Evolutionary conservation across 2,329 filamentous ascomycete genomes (phyloP).

Genomic region (Lasiodiplodia theobromae): DNA sequence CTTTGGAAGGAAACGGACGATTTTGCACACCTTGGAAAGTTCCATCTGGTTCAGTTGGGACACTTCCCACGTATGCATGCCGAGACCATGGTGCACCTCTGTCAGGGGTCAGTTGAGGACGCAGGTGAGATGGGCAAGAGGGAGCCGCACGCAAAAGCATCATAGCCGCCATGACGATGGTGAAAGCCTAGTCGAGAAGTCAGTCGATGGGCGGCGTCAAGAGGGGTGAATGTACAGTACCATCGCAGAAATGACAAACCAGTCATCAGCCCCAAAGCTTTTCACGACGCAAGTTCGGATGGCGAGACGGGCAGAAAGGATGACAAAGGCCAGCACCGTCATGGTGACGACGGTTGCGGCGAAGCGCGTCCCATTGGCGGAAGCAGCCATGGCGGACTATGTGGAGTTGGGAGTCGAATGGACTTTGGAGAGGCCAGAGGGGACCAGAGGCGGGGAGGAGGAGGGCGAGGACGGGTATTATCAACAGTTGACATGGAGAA

Average conservation of each 20-base stretch:
- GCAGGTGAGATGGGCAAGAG: neutral
- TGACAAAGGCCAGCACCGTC: conserved; percentile 18
- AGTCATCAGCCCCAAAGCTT: conserved; percentile 23
- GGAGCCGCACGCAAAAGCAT: conserved; percentile 12
- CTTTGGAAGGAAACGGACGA: neutral
- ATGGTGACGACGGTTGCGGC: conserved; percentile 25
- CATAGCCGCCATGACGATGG: conserved; percentile 11
- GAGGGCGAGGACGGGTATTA: conserved; percentile 21
- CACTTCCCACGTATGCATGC: conserved; percentile 20
- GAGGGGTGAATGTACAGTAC: neutral
- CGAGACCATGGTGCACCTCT: conserved; percentile 23
- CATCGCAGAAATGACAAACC: conserved; percentile 25
- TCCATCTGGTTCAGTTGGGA: neutral
- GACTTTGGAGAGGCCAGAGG: conserved; percentile 1
- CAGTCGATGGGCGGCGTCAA: neutral
- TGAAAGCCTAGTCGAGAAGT: neutral
- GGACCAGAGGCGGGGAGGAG: neutral
- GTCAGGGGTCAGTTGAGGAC: neutral
- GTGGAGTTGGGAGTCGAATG: neutral
- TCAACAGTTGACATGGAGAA: conserved; percentile 6
- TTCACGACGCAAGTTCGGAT: conserved; percentile 4
- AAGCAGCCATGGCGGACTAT: neutral
- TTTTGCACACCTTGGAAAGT: conserved; percentile 3
- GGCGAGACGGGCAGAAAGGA: conserved; percentile 1
- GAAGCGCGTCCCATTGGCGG: conserved; percentile 8